Conservation (phyloP, 2,329 filamentous ascomycete species). For the Mycosphaerella arachidis region DNA sequence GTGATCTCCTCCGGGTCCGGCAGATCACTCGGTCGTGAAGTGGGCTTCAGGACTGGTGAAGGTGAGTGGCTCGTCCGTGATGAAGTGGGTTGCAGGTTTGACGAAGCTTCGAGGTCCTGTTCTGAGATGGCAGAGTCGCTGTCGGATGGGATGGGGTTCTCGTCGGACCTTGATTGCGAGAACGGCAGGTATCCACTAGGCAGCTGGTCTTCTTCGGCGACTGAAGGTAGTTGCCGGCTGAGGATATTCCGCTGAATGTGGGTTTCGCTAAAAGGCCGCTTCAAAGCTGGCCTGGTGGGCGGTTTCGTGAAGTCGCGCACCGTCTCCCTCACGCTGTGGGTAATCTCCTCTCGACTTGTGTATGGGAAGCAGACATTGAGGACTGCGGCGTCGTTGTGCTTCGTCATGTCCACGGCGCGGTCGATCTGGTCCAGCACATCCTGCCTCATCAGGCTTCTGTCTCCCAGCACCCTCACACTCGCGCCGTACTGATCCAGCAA, state of each 20-base stretch:
- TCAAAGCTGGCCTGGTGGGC: constrained; percentile 29
- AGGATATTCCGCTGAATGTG: constrained; percentile 84
- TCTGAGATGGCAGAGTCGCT: constrained; percentile 23
- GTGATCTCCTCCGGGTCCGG: constrained; percentile 87
- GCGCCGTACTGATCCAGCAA: constrained; percentile 90
- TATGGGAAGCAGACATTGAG: constrained; percentile 98
- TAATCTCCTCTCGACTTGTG: constrained; percentile 92
- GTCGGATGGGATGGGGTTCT: constrained; percentile 16
- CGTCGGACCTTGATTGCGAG: constrained; percentile 7
- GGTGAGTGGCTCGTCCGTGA: constrained; percentile 36
- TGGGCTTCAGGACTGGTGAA: constrained; percentile 37
- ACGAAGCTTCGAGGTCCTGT: constrained; percentile 27
- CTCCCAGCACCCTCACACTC: constrained; percentile 76
- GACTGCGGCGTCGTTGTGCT: constrained; percentile 69
- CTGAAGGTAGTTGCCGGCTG: constrained; percentile 39
- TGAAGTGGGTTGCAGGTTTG: constrained; percentile 36
- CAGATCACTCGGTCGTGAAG: constrained; percentile 25
- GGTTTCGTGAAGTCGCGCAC: constrained; percentile 81
- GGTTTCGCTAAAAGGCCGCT: constrained; percentile 77
- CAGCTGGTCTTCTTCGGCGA: constrained; percentile 31
- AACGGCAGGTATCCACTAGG: neutral
- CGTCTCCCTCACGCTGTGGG: constrained; percentile 78
- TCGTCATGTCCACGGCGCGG: constrained; percentile 78
- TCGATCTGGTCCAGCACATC: constrained; percentile 89
- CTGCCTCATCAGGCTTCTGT: constrained; percentile 74